Evolutionary conservation across 306 rosid species (phyloP).

Genomic region (Myrica gale): DNA sequence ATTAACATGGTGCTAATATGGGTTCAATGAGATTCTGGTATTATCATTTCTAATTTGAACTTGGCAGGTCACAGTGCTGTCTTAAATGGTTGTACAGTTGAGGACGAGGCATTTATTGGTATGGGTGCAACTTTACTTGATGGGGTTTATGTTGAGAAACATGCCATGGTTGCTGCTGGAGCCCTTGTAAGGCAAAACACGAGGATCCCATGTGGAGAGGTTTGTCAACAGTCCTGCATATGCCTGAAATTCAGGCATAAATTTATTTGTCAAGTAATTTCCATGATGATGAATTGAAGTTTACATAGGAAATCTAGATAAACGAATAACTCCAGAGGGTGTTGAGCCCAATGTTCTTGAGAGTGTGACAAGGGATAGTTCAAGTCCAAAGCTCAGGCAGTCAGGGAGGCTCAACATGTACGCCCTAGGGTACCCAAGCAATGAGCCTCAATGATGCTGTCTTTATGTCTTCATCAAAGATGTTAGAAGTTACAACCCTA

Average conservation of each 20-base stretch:
- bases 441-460: not conserved
- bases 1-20: constrained; percentile 17
- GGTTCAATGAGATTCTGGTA: constrained; percentile 22
- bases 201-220: constrained; percentile 94
- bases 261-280: not conserved
- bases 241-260: not conserved
- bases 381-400: not conserved
- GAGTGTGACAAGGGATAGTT: not conserved
- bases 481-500: not conserved
- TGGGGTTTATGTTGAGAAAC: constrained; percentile 81
- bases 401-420: constrained; percentile 1
- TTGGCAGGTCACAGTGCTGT: constrained; percentile 83
- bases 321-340: not conserved
- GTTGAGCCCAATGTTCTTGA: not conserved
- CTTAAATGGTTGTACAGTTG: constrained; percentile 87
- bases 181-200: constrained; percentile 94
- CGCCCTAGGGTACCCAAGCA: not conserved
- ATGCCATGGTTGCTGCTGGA: constrained; percentile 97
- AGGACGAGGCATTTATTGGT: constrained; percentile 96
- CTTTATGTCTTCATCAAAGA: not conserved
- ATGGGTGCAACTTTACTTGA: constrained; percentile 96
- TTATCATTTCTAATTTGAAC: constrained; percentile 24
- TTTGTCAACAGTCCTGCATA: constrained; percentile 30
- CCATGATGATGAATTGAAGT: not conserved
- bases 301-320: not conserved